Percentiles rank a stretch among this genome's conserved stretches.
Conservation (phyloP, 2,329 filamentous ascomycete genomes). For the Aspergillus pseudotamarii region DNA sequence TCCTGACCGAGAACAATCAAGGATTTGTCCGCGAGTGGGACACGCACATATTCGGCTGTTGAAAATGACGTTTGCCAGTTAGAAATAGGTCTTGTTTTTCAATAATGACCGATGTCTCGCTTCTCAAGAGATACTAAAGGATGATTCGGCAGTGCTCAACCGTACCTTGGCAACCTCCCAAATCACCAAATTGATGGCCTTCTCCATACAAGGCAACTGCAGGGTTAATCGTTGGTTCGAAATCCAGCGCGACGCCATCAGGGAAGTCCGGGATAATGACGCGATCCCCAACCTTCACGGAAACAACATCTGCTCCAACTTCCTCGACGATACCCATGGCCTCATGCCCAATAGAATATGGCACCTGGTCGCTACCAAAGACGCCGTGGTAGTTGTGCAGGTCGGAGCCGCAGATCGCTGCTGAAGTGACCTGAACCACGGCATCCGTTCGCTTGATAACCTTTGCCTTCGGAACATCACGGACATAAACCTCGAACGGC, state of each 20-base stretch:
- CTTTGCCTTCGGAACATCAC: background rate
- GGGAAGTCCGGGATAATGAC: background rate
- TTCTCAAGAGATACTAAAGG: background rate
- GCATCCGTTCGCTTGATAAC: background rate
- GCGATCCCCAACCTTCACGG: conserved; percentile 1
- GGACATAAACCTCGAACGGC: background rate
- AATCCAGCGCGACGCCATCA: background rate
- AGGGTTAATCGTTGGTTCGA: background rate
- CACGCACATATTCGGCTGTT: background rate
- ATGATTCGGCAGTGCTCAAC: background rate
- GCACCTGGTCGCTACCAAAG: background rate
- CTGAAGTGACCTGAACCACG: background rate
- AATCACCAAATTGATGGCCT: background rate
- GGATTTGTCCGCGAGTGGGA: background rate
- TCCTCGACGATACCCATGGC: background rate
- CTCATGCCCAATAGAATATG: conserved; percentile 1
- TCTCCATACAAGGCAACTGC: background rate
- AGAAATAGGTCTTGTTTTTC: background rate
- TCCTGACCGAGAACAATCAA: background rate
- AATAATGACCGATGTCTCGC: background rate
- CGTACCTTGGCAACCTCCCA: background rate
- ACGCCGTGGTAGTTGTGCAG: conserved; percentile 3
- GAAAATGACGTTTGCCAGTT: background rate
- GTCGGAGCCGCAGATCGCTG: conserved; percentile 5
- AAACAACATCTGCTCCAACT: background rate